A percentile compares a stretch with the other conserved stretches of the same genome.
Conservation (phyloP, 305 asterid genomes). For the Solanum hybrid region DNA sequence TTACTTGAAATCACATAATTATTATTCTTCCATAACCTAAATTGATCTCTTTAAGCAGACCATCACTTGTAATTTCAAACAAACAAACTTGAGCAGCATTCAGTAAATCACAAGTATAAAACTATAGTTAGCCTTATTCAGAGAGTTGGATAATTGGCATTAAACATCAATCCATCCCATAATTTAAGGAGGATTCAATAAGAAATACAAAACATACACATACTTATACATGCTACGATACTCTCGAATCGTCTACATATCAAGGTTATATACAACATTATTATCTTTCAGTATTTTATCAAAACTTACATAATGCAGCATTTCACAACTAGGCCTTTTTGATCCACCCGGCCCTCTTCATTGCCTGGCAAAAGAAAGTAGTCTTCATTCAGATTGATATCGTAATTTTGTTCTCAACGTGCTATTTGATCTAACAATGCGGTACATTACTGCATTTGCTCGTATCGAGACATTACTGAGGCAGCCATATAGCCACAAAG, state of each 20-base stretch:
- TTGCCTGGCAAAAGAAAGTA: conserved; percentile 39
- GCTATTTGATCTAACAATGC: background rate
- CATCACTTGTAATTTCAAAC: background rate
- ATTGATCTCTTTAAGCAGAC: background rate
- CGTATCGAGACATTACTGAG: background rate
- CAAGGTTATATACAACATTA: conserved; percentile 16
- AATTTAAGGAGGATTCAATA: background rate
- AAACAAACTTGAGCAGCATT: background rate
- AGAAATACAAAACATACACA: background rate
- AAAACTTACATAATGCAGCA: conserved; percentile 56
- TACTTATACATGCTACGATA: background rate
- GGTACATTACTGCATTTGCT: background rate
- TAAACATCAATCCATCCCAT: background rate
- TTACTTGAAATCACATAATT: background rate
- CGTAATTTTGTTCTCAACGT: background rate
- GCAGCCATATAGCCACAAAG: background rate
- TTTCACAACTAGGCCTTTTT: conserved; percentile 54
- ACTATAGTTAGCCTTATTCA: background rate
- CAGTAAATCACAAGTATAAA: background rate
- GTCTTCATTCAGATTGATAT: background rate
- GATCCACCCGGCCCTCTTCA: conserved; percentile 66
- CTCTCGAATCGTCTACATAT: background rate
- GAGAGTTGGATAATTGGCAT: background rate
- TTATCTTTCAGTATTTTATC: background rate
- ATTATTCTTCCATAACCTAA: background rate